A percentile compares a stretch with the other conserved stretches of the same genome.
Conservation (phyloP, 345 rosid species). For the Dipteronia dyeriana region DNA sequence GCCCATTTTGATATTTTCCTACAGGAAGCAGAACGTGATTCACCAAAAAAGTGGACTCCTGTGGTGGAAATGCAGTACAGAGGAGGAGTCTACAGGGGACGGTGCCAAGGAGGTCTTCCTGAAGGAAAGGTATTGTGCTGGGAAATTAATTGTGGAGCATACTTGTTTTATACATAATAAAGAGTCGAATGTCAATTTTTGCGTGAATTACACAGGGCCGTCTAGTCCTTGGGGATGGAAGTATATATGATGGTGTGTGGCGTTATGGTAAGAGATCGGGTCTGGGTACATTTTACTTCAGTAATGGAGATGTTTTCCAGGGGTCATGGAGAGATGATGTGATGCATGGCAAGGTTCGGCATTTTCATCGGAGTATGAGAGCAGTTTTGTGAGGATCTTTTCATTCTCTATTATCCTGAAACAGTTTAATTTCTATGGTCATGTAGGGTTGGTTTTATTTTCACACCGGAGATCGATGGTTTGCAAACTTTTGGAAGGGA, state of each 20-base stretch:
- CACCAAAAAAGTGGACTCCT: constrained; percentile 87
- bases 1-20: background rate
- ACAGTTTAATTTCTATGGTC: constrained; percentile 13
- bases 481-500: constrained; percentile 99
- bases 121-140: constrained; percentile 80
- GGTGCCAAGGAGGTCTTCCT: constrained; percentile 98
- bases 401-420: background rate
- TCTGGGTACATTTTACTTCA: constrained; percentile 83
- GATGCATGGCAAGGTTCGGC: constrained; percentile 91
- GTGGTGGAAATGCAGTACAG: constrained; percentile 82
- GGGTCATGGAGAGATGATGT: constrained; percentile 97
- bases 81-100: constrained; percentile 80
- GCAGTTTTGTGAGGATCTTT: background rate
- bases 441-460: constrained; percentile 94
- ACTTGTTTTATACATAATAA: constrained; percentile 11
- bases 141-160: constrained; percentile 19
- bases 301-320: constrained; percentile 95
- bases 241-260: constrained; percentile 95
- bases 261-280: constrained; percentile 91
- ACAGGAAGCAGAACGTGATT: constrained; percentile 90
- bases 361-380: constrained; percentile 7
- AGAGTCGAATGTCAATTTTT: constrained; percentile 9
- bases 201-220: constrained; percentile 60
- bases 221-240: constrained; percentile 74
- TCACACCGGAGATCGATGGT: constrained; percentile 88